Base-by-base conservation (phyloP, 2,329 filamentous ascomycete species). In the Colletotrichum coccodes region DNA sequence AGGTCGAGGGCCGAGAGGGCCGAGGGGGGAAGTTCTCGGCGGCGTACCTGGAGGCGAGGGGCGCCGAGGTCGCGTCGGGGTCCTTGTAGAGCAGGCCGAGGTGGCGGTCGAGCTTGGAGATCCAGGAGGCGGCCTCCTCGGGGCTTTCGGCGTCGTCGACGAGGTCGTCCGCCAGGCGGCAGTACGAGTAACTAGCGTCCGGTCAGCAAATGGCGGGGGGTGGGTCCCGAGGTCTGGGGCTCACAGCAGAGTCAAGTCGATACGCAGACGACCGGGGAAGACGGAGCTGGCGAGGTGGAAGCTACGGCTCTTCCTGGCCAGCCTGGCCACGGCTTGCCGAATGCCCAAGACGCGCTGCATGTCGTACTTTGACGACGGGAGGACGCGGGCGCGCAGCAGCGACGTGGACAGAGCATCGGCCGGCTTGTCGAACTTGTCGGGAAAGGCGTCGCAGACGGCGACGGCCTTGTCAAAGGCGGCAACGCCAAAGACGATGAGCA, bases 271-370 rank as follows among this genome's bases (percentile, higher is more conserved):
- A 1, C 91, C 91, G 44, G 88, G 85, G 71, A 94, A 94, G 0
- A 89, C 87, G 0, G 89, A 87, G 71, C 90, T 92, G 0, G 91
- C 92, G 6, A 94, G 81, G 72, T 92, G 93, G 76, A 94, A 94
- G 73, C 91, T 93, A 54, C 91, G 85, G 72, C 91, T 94, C 75
- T 94, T 94, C 62, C 82, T 83, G 57, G 84, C 80, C 8, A 94
- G 79, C 7, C 88, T 85, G 1, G 74, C 72, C 0, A 91, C 86
- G 0, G 90, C 89, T 70, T 92, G 87, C 34, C 83, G 78, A 7
- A 93, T 81, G 0, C 89, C 90, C 3, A 78, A 71, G 16, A 93
- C 83, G 5, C 90, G 86, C 16, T 83, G 79, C 57, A 86, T 83
- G 65, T 92, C 86, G 72, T 91, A 92, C 16, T 79, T 78, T 0